These are phyloP conservation scores for Beauveria caledonica DNA, from an alignment of 2,329 filamentous ascomycete genomes.

Conservation along the genomic window DNA sequence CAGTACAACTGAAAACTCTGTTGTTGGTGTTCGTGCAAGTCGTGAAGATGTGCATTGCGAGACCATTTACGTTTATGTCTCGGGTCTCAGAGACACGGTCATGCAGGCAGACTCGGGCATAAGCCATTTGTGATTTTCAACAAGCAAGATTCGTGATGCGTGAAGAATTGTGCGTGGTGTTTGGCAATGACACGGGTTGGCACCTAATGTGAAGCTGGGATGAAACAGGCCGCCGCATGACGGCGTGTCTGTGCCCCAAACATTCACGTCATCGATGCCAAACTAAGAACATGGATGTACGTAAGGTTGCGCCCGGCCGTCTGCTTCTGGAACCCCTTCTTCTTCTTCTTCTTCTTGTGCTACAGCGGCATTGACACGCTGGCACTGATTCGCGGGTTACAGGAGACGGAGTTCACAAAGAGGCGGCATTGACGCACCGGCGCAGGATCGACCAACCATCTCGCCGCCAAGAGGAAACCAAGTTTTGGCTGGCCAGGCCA, in stretches of 20 bases:
- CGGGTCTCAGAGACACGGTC: not conserved
- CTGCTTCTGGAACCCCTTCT: not conserved
- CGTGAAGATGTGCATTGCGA: not conserved
- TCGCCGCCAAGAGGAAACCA: not conserved
- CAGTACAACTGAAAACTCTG: not conserved
- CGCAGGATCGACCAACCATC: slow-evolving; percentile 1
- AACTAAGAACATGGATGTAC: not conserved
- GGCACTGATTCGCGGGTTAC: not conserved
- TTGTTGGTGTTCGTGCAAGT: not conserved
- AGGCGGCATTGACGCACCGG: slow-evolving; percentile 16
- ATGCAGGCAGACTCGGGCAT: not conserved
- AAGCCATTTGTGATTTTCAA: too few relatives aligned
- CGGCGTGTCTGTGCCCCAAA: not conserved
- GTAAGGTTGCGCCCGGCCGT: not conserved
- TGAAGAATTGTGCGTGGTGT: too few relatives aligned
- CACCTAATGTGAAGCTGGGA: not conserved
- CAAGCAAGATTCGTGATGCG: not conserved
- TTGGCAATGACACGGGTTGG: not conserved
- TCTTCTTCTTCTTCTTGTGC: not conserved
- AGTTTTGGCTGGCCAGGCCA: not conserved
- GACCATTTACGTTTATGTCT: not conserved
- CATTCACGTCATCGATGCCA: not conserved
- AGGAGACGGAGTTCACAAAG: not conserved
- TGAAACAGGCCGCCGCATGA: not conserved
- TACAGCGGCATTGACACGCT: not conserved